Evolutionary conservation across 208 protist genomes (phyloP), one percentile per base, ranked within the genome.

Genomic region (Trypanosoma mega): DNA sequence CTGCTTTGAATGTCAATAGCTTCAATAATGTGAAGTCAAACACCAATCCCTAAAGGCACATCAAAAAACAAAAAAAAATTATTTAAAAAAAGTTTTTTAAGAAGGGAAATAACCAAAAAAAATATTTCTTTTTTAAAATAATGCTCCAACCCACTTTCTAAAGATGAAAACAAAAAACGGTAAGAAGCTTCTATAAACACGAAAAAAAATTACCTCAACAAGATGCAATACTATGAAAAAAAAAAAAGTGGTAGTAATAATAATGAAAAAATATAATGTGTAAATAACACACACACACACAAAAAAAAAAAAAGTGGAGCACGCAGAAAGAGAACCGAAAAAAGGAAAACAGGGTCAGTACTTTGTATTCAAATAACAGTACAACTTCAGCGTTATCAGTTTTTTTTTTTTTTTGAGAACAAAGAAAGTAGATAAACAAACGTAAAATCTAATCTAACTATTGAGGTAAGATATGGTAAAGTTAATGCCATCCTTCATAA

Each of bases 401-500:
- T 3, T 1, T n/a, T n/a, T n/a, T n/a, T n/a, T n/a, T n/a, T n/a
- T n/a, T n/a, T n/a, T n/a, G n/a, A n/a, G n/a, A n/a, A 55, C 29
- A 55, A 23, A 9, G 50, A n/a, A n/a, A n/a, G n/a, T n/a, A n/a
- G n/a, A n/a, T n/a, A n/a, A 39, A 12, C 34, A 39, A 39, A 39
- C 6, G 34, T 12, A 16, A 16, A 39, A 39, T 16, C 12, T 16
- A 16, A 6, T 39, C 6, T 16, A 39, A 12, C 6, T 6, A 39
- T 16, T 12, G 34, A 16, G 12, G 12, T 12, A 12, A 39, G 6
- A 39, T 39, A 39, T 16, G 34, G 12, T 12, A 41, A 9, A 1
- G 24, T 24, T 49, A 59, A 26, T 14, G 21, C 48, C 46, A 56
- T 37, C 58, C 58, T 27, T 31, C 46, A 37, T 64, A 64, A 37